Evolutionary conservation across 164 flowering plant genomes (phyloP).

Genomic region (Magnolia changhungtana): DNA sequence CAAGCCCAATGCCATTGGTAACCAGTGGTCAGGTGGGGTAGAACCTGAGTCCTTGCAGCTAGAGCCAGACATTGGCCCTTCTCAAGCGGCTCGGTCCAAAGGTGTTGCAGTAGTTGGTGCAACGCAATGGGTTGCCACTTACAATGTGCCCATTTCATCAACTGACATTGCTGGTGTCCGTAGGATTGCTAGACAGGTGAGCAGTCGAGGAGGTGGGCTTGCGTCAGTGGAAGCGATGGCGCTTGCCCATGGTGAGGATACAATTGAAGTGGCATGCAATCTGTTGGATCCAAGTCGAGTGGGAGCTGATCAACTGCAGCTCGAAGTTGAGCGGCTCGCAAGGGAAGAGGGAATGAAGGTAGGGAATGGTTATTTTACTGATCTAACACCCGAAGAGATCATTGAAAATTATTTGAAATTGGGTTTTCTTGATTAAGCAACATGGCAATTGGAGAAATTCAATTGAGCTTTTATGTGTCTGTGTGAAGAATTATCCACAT

Average conservation of each 20-base stretch:
- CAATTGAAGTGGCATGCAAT: slow-evolving; percentile 69
- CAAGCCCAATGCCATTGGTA: slow-evolving; percentile 57
- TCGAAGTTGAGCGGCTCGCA: slow-evolving; percentile 53
- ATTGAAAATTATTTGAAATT: slow-evolving; percentile 29
- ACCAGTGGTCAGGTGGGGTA: slow-evolving; percentile 61
- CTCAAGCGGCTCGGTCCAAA: slow-evolving; percentile 32
- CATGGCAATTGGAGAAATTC: too few species aligned
- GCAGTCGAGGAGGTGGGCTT: slow-evolving; percentile 78
- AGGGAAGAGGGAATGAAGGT: slow-evolving; percentile 59
- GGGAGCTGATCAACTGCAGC: slow-evolving; percentile 64
- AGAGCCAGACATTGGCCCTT: slow-evolving; percentile 63
- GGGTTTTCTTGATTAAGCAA: neutral
- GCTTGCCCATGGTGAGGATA: slow-evolving; percentile 61
- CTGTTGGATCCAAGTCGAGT: slow-evolving; percentile 54
- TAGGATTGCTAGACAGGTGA: slow-evolving; percentile 57
- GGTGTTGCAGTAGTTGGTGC: slow-evolving; percentile 64
- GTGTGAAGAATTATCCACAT: too few species aligned
- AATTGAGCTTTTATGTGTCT: too few species aligned
- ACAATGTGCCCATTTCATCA: slow-evolving; percentile 63
- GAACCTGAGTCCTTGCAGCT: slow-evolving; percentile 35
- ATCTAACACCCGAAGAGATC: slow-evolving; percentile 56
- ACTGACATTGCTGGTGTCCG: slow-evolving; percentile 44
- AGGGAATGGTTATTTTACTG: slow-evolving; percentile 72
- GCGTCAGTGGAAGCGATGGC: slow-evolving; percentile 67
- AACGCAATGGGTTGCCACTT: slow-evolving; percentile 52